These are phyloP conservation scores for Gnomoniopsis sp. DNA, from an alignment of 2,329 filamentous ascomycete species.

Conservation along the genomic window DNA sequence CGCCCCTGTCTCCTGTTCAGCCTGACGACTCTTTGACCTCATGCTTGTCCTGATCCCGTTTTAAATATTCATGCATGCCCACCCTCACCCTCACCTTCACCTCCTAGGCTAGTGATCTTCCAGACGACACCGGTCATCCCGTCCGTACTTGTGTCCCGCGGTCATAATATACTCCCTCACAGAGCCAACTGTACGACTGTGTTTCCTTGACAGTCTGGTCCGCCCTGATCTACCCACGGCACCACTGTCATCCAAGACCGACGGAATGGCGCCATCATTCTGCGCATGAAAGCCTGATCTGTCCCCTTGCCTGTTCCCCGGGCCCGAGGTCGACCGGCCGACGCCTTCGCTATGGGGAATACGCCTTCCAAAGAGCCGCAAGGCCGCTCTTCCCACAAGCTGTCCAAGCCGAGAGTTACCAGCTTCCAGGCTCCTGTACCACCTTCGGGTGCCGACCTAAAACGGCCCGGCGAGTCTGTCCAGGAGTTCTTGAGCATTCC, in stretches of 20 bases:
- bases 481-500: slow-evolving; percentile 14
- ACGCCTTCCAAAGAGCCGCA: slow-evolving; percentile 14
- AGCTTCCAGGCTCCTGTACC: background rate
- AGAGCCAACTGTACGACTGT: background rate
- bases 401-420: slow-evolving; percentile 14
- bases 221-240: background rate
- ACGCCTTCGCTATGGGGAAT: slow-evolving; percentile 16
- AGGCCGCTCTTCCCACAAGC: slow-evolving; percentile 14
- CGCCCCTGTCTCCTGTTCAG: background rate
- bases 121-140: no score
- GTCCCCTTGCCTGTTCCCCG: slow-evolving; percentile 4
- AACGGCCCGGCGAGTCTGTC: background rate
- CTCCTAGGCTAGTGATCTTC: background rate
- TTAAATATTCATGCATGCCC: slow-evolving; percentile 7
- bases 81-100: background rate
- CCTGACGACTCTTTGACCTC: background rate
- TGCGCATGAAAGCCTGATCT: slow-evolving; percentile 12
- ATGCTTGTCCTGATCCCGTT: background rate
- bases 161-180: background rate
- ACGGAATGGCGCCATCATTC: slow-evolving; percentile 14
- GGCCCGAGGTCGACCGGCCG: slow-evolving; percentile 3
- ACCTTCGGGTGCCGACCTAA: background rate
- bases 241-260: slow-evolving; percentile 1
- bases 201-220: background rate
- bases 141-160: background rate